Evolutionary conservation across 352 stramenopile genomes (phyloP).

Genomic region (Blastocystis sp.): DNA sequence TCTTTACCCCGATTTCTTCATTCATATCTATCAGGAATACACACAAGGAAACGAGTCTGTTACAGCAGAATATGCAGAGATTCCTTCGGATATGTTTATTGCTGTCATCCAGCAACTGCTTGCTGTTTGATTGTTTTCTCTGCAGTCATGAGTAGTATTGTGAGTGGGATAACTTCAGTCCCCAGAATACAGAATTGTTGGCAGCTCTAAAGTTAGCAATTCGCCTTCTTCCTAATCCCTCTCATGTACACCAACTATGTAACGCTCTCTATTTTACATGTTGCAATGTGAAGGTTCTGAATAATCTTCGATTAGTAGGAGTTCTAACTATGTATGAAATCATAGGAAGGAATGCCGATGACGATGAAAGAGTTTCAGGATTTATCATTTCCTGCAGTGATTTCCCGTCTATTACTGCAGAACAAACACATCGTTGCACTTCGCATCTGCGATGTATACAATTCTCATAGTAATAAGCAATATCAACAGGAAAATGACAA

Average conservation of each 20-base stretch:
- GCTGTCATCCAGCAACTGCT: conserved; percentile 8
- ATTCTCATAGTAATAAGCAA: conserved; percentile 1
- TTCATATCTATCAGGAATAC: not conserved
- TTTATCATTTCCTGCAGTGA: conserved; percentile 3
- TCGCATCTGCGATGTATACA: conserved; percentile 32
- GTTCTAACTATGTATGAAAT: not conserved
- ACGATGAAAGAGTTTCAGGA: not conserved
- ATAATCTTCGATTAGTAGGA: conserved; percentile 6
- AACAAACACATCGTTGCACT: conserved; percentile 41
- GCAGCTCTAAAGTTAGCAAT: conserved; percentile 3
- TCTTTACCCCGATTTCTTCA: conserved; percentile 30
- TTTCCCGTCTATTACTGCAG: not conserved
- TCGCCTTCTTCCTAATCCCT: not conserved
- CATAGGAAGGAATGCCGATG: conserved; percentile 36
- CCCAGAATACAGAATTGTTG: not conserved
- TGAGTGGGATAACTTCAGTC: conserved; percentile 55
- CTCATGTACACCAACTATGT: not conserved
- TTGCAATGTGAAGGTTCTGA: conserved; percentile 36
- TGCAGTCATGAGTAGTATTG: not conserved
- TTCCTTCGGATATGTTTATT: not conserved
- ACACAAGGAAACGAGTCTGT: not conserved
- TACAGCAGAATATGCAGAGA: not conserved
- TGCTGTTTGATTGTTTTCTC: not conserved
- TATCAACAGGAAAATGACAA: conserved; percentile 5
- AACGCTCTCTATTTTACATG: conserved; percentile 51